phyloP scores from a whole-genome alignment of 768 basidiomycete genomes.

The Cantharellus anzutake region DNA sequence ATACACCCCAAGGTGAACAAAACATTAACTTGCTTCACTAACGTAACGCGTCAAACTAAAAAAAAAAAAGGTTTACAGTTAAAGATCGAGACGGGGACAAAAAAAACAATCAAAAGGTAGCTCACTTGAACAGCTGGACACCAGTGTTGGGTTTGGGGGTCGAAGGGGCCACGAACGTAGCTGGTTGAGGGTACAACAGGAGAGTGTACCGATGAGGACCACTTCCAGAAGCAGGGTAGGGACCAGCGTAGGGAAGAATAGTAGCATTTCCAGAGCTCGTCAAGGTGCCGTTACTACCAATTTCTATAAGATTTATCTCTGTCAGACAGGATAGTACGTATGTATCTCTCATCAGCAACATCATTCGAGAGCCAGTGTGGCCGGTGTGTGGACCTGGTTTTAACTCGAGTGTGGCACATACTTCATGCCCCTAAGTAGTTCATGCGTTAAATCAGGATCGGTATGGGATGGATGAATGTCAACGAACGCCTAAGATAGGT shows the following conservation, averaged over 20 bases:
- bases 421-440: conserved; percentile 68
- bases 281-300: too few relatives aligned
- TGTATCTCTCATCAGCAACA: too few relatives aligned
- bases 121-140: conserved; percentile 5
- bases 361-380: conserved; percentile 36
- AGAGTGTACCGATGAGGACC: conserved; percentile 11
- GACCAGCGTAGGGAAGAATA: conserved; percentile 4
- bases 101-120: background rate
- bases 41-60: too few relatives aligned
- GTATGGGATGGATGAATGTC: too few relatives aligned
- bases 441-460: too few relatives aligned
- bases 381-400: conserved; percentile 57
- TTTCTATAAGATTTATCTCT: too few relatives aligned
- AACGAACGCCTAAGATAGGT: conserved; percentile 58
- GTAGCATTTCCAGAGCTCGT: too few relatives aligned
- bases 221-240: conserved; percentile 3
- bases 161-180: conserved; percentile 9
- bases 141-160: conserved; percentile 3
- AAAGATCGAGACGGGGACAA: too few relatives aligned
- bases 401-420: conserved; percentile 31
- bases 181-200: conserved; percentile 10
- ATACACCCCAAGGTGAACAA: too few relatives aligned
- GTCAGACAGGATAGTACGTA: too few relatives aligned
- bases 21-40: background rate
- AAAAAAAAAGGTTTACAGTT: too few relatives aligned